Percentiles rank a stretch among this genome's conserved stretches.
phyloP scores from a whole-genome alignment of 495 filamentous ascomycete species.

The Aspergillus nidulans region DNA sequence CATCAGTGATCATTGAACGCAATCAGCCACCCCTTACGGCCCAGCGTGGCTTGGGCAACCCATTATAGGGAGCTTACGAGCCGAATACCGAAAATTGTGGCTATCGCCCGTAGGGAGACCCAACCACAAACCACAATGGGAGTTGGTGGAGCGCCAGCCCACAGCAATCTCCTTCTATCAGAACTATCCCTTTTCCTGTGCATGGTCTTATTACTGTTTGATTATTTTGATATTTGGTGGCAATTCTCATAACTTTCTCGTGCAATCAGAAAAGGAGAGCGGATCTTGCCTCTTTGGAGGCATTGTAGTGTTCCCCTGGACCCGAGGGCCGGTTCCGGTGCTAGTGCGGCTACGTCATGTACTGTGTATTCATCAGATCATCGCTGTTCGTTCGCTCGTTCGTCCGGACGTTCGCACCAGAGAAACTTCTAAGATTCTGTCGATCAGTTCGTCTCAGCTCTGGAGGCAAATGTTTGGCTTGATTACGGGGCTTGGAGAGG shows the following conservation, averaged over 20 bases:
- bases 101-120: slow-evolving; percentile 9
- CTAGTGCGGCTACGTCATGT: slow-evolving; percentile 22
- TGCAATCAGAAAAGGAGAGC: slow-evolving; percentile 10
- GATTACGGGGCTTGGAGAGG: neutral
- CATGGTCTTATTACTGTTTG: too few species aligned
- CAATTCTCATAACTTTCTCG: slow-evolving; percentile 4
- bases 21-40: neutral
- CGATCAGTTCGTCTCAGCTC: slow-evolving; percentile 9
- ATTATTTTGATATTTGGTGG: too few species aligned
- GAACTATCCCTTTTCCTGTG: slow-evolving; percentile 10
- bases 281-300: slow-evolving; percentile 7
- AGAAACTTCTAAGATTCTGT: neutral
- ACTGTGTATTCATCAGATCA: slow-evolving; percentile 16
- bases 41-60: slow-evolving; percentile 8
- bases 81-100: slow-evolving; percentile 4
- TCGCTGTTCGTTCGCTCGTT: slow-evolving; percentile 1
- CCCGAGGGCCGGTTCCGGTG: too few species aligned
- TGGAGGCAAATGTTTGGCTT: neutral
- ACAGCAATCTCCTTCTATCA: slow-evolving; percentile 7
- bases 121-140: neutral
- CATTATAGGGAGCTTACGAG: neutral
- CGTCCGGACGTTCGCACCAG: too few species aligned
- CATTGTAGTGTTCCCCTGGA: neutral
- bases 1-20: neutral
- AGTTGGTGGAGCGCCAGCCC: slow-evolving; percentile 6